These are phyloP conservation scores for Saposhnikovia divaricata DNA, from an alignment of 129 eudicot genomes.

Conservation along the genomic window DNA sequence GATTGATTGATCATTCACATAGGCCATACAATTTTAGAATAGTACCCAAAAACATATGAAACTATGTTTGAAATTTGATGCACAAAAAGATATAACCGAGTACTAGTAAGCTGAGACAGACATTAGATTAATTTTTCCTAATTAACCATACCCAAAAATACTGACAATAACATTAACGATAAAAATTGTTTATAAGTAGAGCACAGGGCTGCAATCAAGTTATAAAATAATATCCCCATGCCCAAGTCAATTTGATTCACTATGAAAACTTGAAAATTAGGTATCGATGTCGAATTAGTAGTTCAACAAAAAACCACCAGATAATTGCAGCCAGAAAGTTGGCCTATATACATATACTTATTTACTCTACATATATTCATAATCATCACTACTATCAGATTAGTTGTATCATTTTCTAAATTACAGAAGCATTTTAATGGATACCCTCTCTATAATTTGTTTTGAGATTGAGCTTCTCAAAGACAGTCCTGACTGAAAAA, in stretches of 20 bases:
- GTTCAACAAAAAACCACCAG: neutral
- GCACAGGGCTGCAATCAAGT: neutral
- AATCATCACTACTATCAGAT: neutral
- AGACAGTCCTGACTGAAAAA: neutral
- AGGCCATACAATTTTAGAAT: neutral
- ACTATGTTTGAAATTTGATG: neutral
- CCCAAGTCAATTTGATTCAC: neutral
- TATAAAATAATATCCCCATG: neutral
- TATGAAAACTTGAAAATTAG: neutral
- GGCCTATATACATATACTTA: too few species aligned
- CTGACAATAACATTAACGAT: neutral
- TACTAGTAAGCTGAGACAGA: neutral
- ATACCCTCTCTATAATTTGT: neutral
- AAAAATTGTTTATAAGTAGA: neutral
- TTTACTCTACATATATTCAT: neutral
- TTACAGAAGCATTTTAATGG: neutral
- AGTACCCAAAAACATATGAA: neutral
- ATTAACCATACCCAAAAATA: neutral
- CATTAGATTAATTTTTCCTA: neutral
- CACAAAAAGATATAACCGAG: neutral
- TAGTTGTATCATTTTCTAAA: neutral
- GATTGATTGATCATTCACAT: neutral
- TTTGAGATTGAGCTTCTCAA: neutral
- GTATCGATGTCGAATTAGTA: neutral
- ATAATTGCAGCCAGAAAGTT: neutral